These are phyloP conservation scores for Tylopilus sp. DNA, from an alignment of 768 basidiomycete genomes.

Conservation along the genomic window DNA sequence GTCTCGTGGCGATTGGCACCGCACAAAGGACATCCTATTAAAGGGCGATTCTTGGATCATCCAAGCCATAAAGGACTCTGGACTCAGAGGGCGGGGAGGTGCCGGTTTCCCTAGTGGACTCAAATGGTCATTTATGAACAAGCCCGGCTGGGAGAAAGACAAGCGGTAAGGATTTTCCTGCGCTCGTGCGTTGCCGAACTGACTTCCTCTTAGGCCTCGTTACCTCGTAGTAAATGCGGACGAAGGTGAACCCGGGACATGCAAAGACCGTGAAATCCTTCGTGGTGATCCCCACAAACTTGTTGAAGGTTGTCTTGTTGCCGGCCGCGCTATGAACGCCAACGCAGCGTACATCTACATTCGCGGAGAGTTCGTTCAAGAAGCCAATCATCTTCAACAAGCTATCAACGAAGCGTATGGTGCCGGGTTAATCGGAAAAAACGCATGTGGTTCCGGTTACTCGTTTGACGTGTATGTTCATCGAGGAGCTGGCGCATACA, in stretches of 20 bases:
- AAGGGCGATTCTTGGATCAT: constrained; percentile 99
- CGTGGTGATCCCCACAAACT: constrained; percentile 98
- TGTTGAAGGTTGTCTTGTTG: constrained; percentile 95
- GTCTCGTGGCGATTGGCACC: constrained; percentile 97
- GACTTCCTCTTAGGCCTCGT: constrained; percentile 60
- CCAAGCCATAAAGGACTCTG: constrained; percentile 92
- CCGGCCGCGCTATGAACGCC: constrained; percentile 96
- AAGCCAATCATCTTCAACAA: constrained; percentile 90
- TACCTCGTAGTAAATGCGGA: constrained; percentile 98
- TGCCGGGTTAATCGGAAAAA: constrained; percentile 81
- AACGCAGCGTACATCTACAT: constrained; percentile 99
- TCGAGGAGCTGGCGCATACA: constrained; percentile 96
- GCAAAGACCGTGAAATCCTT: constrained; percentile 98
- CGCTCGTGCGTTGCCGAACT: background rate
- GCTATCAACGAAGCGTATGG: constrained; percentile 95
- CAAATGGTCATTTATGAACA: constrained; percentile 99
- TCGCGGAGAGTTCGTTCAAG: constrained; percentile 96
- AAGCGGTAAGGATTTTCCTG: constrained; percentile 48
- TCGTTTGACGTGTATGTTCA: constrained; percentile 98
- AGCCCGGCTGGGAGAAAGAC: constrained; percentile 97
- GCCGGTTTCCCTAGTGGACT: constrained; percentile 96
- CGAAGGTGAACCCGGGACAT: constrained; percentile 97
- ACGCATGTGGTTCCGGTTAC: constrained; percentile 91
- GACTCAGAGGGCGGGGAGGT: constrained; percentile 91
- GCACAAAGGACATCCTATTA: constrained; percentile 90